Evolutionary conservation across 2,329 filamentous ascomycete species (phyloP), one percentile per base, ranked within the genome.

Genomic region (Biscogniauxia sp.): DNA sequence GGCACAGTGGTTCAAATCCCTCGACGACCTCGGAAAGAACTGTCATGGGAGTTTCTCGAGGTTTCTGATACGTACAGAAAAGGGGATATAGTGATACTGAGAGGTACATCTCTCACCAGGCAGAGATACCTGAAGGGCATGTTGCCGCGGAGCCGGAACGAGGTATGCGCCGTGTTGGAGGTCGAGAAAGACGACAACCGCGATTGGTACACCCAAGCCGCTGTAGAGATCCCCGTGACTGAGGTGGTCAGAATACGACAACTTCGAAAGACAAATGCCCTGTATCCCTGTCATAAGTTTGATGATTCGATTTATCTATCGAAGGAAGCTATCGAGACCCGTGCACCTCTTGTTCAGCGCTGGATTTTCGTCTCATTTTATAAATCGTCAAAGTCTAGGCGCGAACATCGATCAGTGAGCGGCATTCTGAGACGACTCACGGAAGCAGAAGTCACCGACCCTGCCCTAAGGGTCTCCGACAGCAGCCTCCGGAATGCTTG

Each of bases 221-320:
- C 78, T 0, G 65, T 82, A 0, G 80, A 85, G 1, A 68, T 88
- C 0, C 51, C 72, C 0, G 58, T 81, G 0, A 55, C 64, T 0
- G 61, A 75, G 0, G 74, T 88, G 0, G 66, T 76, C 1, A 63
- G 72, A 1, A 72, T 78, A 6, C 74, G 84, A 0, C 69, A 69
- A 0, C 72, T 90, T 0, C 68, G 78, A 0, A 72, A 81, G 1
- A 91, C 88, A 0, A 92, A 91, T 60, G 70, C 78, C 0, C 66
- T 72, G 0, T 86, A 79, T 51, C 81, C 82, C 0, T 59, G 70
- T 0, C 74, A 76, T 54, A 69, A 73, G 0, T 74, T 73, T 7
- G 57, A 72, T 0, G 20, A 53, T 0, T 26, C 55, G 0, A 55
- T 69, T 0, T 76, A 69, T 41, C 55, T 54, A 0, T 67, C 67